Evolutionary conservation across 2,329 filamentous ascomycete genomes (phyloP).

Genomic region (Aspergillus fumigatiaffinis): DNA sequence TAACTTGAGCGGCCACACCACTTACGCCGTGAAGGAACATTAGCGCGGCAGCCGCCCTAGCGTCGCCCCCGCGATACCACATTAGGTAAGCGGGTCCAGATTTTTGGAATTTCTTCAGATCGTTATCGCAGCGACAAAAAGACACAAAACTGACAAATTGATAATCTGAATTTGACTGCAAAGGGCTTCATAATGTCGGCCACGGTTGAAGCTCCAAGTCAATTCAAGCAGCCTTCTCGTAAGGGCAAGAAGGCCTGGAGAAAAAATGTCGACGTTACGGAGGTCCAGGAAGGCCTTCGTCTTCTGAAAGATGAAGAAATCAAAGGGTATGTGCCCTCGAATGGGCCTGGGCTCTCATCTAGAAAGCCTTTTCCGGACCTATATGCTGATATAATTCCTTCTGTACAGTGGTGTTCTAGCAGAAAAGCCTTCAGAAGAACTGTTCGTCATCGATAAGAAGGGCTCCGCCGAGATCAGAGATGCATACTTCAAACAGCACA

Average conservation of each 20-base stretch:
- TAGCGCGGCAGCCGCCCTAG: slow-evolving; percentile 25
- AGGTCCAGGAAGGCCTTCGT: slow-evolving; percentile 78
- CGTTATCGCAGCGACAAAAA: slow-evolving; percentile 9
- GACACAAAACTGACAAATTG: slow-evolving; percentile 20
- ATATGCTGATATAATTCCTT: slow-evolving; percentile 14
- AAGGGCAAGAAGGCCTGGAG: slow-evolving; percentile 99
- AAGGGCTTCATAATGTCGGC: slow-evolving; percentile 28
- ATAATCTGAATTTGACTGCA: slow-evolving; percentile 6
- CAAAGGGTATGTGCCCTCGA: slow-evolving; percentile 59
- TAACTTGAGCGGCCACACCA: slow-evolving; percentile 2
- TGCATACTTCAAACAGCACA: slow-evolving; percentile 63
- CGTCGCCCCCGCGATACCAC: slow-evolving; percentile 20
- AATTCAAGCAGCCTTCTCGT: slow-evolving; percentile 82
- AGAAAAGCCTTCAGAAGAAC: slow-evolving; percentile 75
- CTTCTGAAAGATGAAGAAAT: slow-evolving; percentile 86
- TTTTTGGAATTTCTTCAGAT: slow-evolving; percentile 26
- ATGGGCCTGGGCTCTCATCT: neutral
- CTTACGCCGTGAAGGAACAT: slow-evolving; percentile 17
- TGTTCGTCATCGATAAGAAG: slow-evolving; percentile 77
- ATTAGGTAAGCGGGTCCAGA: slow-evolving; percentile 31
- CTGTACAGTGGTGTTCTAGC: slow-evolving; percentile 69
- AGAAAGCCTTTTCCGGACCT: neutral
- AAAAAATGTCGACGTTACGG: slow-evolving; percentile 92
- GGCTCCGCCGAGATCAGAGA: slow-evolving; percentile 67
- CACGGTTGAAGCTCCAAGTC: slow-evolving; percentile 60